Percentiles rank a stretch among this genome's conserved stretches.
Conservation (phyloP, 148 eudicot species). For the Hydrangea macrophylla region DNA sequence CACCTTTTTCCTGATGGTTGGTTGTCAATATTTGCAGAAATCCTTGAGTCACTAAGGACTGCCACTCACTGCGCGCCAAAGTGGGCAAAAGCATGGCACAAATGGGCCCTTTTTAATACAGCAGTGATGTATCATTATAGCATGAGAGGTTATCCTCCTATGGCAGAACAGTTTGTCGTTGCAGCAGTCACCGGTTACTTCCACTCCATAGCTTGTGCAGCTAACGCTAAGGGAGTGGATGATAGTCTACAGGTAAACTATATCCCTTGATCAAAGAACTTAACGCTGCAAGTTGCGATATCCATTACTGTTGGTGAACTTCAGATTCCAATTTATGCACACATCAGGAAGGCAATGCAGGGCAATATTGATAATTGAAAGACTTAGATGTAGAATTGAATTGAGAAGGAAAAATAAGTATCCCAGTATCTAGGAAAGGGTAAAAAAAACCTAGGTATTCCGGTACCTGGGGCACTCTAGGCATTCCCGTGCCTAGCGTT, state of each 20-base stretch:
- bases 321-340: background rate
- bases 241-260: slow-evolving; percentile 87
- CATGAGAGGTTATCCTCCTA: slow-evolving; percentile 51
- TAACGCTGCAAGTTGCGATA: background rate
- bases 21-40: slow-evolving; percentile 42
- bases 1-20: slow-evolving; percentile 13
- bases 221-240: slow-evolving; percentile 90
- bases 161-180: slow-evolving; percentile 76
- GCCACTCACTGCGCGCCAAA: slow-evolving; percentile 79
- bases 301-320: background rate
- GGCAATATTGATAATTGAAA: no score
- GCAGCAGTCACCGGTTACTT: slow-evolving; percentile 95
- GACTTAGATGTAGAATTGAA: no score
- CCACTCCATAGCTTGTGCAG: slow-evolving; percentile 98
- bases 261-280: slow-evolving; percentile 12
- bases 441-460: no score
- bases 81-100: slow-evolving; percentile 97
- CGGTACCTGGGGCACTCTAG: no score
- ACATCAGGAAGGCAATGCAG: no score
- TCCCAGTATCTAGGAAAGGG: no score
- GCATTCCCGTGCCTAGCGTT: no score
- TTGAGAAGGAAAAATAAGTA: no score
- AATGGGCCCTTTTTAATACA: slow-evolving; percentile 96
- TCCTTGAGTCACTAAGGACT: slow-evolving; percentile 59
- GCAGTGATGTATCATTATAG: slow-evolving; percentile 98